Evolutionary conservation across 78 protist species (phyloP).

Genomic region (Tieghemostelium lacteum): DNA sequence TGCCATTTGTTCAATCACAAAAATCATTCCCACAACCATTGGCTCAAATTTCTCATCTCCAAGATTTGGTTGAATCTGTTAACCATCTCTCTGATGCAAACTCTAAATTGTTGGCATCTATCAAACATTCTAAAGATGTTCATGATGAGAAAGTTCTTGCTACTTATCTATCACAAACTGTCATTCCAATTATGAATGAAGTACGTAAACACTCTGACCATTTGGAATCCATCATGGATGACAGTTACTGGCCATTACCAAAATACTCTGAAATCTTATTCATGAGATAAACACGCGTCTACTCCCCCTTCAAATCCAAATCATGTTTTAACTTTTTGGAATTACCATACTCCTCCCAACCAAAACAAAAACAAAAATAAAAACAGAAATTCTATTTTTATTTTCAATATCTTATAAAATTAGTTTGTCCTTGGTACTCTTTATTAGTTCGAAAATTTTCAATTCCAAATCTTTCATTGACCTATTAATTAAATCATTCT

Average conservation of each 20-base stretch:
- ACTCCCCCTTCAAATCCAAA: background rate
- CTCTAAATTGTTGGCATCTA: conserved; percentile 13
- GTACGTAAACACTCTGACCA: conserved; percentile 82
- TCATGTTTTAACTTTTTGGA: no score
- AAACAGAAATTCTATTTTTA: no score
- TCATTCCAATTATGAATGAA: conserved; percentile 78
- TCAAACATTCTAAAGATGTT: conserved; percentile 32
- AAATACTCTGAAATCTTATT: conserved; percentile 82
- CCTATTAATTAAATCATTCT: no score
- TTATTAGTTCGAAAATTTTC: no score
- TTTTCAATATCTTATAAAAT: no score
- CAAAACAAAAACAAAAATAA: no score
- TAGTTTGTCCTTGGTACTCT: no score
- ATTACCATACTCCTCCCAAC: no score
- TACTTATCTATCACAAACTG: background rate
- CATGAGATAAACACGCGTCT: conserved; percentile 43
- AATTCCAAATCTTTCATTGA: no score
- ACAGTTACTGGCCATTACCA: conserved; percentile 83
- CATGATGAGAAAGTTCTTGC: conserved; percentile 19
- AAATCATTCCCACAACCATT: conserved; percentile 59
- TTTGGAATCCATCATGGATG: conserved; percentile 81
- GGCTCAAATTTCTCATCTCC: conserved; percentile 30
- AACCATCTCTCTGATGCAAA: conserved; percentile 34
- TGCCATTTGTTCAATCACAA: conserved; percentile 70
- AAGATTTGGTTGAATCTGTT: conserved; percentile 36